These are phyloP conservation scores for Alternaria arbusti DNA, from an alignment of 2,329 filamentous ascomycete species.

Conservation along the genomic window DNA sequence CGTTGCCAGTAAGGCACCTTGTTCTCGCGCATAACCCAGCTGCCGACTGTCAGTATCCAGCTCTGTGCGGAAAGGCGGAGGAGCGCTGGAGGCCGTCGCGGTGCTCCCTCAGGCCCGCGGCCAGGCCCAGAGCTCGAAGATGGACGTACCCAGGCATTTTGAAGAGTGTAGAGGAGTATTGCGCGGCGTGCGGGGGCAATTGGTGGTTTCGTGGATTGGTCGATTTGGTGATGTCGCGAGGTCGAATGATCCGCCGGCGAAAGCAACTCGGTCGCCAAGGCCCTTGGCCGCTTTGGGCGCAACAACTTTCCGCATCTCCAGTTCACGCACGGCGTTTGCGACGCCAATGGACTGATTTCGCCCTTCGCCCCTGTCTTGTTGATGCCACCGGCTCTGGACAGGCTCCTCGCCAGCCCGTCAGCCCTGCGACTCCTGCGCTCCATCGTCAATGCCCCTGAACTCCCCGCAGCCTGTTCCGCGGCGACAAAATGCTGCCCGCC, in stretches of 20 bases:
- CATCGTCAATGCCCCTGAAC: slow-evolving; percentile 35
- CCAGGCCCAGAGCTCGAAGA: slow-evolving; percentile 18
- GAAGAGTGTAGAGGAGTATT: slow-evolving; percentile 46
- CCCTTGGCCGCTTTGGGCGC: slow-evolving; percentile 24
- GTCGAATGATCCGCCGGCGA: slow-evolving; percentile 37
- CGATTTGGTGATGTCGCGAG: slow-evolving; percentile 32
- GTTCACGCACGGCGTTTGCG: slow-evolving; percentile 5
- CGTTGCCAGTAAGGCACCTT: slow-evolving; percentile 77
- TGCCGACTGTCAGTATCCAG: slow-evolving; percentile 40
- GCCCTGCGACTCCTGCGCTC: slow-evolving; percentile 49
- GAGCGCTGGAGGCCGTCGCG: slow-evolving; percentile 16
- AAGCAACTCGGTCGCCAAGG: slow-evolving; percentile 22
- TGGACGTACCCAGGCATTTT: slow-evolving; percentile 52
- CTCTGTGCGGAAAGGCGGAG: slow-evolving; percentile 17
- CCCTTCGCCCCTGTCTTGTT: slow-evolving; percentile 27
- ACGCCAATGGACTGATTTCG: slow-evolving; percentile 31
- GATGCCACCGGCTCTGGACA: slow-evolving; percentile 55
- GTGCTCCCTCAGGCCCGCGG: slow-evolving; percentile 7
- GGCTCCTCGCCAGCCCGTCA: slow-evolving; percentile 55
- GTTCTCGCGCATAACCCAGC: slow-evolving; percentile 73
- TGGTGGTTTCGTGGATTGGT: slow-evolving; percentile 38
- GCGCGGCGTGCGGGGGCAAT: slow-evolving; percentile 40
- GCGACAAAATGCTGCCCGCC: slow-evolving; percentile 23
- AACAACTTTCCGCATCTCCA: slow-evolving; percentile 14
- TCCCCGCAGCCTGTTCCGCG: slow-evolving; percentile 24